Base-by-base conservation (phyloP, 2,329 filamentous ascomycete species). In the Anthostomella pinea region DNA sequence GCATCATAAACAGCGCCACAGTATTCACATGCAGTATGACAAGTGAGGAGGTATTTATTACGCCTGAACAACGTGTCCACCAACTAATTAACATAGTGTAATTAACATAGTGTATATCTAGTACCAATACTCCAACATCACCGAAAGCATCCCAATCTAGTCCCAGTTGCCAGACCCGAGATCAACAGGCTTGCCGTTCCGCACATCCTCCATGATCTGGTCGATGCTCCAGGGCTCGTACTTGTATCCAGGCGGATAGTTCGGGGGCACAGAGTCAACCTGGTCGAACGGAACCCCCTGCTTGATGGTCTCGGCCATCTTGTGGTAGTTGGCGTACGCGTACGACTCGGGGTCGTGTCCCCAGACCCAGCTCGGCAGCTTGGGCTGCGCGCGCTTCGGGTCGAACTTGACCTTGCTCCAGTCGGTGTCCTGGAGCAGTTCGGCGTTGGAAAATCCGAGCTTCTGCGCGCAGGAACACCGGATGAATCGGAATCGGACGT, bases 211-310 rank as follows among this genome's bases (percentile, higher is more conserved):
- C 49, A 67, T 63, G 30, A 68, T 63, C 33, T 64, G 42, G 20
- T 66, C 64, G 35, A 68, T 66, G 32, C 54, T 64, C 66, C 66
- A 69, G 4, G 63, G 59, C 48, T 62, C 46, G 40, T 60, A 64
- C 16, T 48, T 56, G 35, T 63, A 59, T 2, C 62, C 62, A 3
- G 54, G 48, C 0, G 62, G 60, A 31, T 62, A 59, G 42, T 64
- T 64, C 5, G 58, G 58, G 11, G 56, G 54, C 11, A 60, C 40
- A 18, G 38, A 50, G n/a, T 54, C 51, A 5, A 57, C 52, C 22
- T 58, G 35, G 21, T 56, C 52, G 15, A 58, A 58, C 1, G 53
- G 46, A 7, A 57, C 47, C 1, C 58, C 63, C 23, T 43, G 44
- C 26, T 46, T 44, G 39, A 64, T 49, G 18, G 53, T 56, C n/a